These are phyloP conservation scores for Huntiella moniliformis DNA, from an alignment of 2,329 filamentous ascomycete genomes.

Conservation along the genomic window DNA sequence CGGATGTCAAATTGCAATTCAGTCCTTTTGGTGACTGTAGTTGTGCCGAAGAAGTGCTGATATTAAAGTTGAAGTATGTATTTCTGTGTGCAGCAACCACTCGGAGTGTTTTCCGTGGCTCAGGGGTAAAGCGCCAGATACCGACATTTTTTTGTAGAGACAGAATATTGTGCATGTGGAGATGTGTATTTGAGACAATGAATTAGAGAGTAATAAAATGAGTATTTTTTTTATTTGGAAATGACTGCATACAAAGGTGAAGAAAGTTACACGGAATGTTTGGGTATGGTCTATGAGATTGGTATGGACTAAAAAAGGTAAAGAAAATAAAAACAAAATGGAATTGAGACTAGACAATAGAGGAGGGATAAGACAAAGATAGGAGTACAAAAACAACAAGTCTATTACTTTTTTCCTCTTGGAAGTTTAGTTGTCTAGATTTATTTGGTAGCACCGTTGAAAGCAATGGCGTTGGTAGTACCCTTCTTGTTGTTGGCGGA, in stretches of 20 bases:
- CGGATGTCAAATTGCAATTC: conserved; percentile 99
- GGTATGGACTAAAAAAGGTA: neutral
- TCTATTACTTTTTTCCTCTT: neutral
- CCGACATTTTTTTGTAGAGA: conserved; percentile 4
- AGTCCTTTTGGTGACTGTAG: conserved; percentile 62
- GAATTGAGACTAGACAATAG: conserved; percentile 2
- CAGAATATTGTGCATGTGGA: neutral
- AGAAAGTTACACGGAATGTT: neutral
- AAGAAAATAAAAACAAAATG: conserved; percentile 6
- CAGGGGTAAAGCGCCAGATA: conserved; percentile 2
- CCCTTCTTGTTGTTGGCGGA: conserved; percentile 24
- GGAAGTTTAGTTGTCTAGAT: neutral
- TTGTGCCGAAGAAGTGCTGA: conserved; percentile 99
- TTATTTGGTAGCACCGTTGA: conserved; percentile 26
- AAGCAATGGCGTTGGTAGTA: conserved; percentile 36
- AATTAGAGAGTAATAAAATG: neutral
- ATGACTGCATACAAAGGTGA: neutral
- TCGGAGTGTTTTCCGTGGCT: conserved; percentile 1
- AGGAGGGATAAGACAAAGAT: conserved; percentile 1
- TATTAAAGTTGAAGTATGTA: conserved; percentile 28
- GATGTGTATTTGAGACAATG: neutral
- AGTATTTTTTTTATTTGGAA: neutral
- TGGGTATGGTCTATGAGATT: neutral
- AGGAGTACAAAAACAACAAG: neutral
- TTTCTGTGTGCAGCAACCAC: neutral